Conservation (phyloP, 2,329 filamentous ascomycete species). For the Parasarocladium wereldwijsianum region DNA sequence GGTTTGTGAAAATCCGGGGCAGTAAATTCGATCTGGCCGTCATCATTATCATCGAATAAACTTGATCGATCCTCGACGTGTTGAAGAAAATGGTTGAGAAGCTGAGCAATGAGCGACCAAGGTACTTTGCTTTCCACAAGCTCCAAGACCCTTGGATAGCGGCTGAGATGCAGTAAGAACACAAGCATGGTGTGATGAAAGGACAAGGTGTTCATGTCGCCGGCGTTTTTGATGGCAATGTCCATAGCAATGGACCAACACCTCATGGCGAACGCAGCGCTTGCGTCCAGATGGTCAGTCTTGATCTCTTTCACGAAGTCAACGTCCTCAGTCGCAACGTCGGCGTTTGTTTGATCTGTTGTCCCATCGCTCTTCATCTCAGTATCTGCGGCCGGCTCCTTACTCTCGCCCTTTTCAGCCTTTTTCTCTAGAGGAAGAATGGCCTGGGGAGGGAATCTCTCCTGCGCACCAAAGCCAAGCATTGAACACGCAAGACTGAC, state of each 20-base stretch:
- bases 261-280: conserved; percentile 24
- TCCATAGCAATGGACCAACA: conserved; percentile 32
- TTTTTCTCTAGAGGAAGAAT: too few species aligned
- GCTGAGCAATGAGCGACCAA: conserved; percentile 30
- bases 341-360: conserved; percentile 13
- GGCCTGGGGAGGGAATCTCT: conserved; percentile 29
- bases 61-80: conserved; percentile 8
- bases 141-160: conserved; percentile 24
- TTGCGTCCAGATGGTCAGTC: conserved; percentile 16
- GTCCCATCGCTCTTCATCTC: too few species aligned
- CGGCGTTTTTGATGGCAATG: conserved; percentile 33
- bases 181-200: conserved; percentile 48
- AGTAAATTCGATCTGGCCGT: conserved; percentile 27
- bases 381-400: too few species aligned
- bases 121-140: conserved; percentile 30
- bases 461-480: conserved; percentile 20
- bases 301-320: conserved; percentile 10
- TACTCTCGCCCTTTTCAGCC: too few species aligned
- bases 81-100: conserved; percentile 21
- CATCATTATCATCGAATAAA: conserved; percentile 21
- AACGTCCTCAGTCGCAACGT: conserved; percentile 11
- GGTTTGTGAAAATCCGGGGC: conserved; percentile 32
- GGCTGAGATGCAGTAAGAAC: conserved; percentile 36
- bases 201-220: conserved; percentile 43
- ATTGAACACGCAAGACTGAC: conserved; percentile 18